These are phyloP conservation scores for Botrytis deweyae DNA, from an alignment of 2,329 filamentous ascomycete genomes.

Conservation along the genomic window DNA sequence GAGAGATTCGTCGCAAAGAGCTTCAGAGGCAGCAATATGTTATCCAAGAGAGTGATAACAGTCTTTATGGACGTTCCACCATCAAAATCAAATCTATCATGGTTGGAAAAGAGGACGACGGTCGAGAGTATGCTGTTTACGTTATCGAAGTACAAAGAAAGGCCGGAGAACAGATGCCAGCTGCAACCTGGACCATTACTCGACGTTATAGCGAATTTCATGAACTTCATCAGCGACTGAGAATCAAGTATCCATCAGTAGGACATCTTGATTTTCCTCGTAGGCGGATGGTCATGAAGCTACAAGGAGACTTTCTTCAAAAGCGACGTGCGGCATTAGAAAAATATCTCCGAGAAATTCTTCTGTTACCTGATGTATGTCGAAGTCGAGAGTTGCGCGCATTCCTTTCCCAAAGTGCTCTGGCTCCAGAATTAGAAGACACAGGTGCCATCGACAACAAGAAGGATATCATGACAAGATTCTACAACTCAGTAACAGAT, in stretches of 20 bases:
- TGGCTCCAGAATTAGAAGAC: constrained; percentile 58
- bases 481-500: constrained; percentile 96
- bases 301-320: constrained; percentile 92
- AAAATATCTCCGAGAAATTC: constrained; percentile 76
- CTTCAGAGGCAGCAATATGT: constrained; percentile 96
- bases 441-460: constrained; percentile 61
- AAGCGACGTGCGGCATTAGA: constrained; percentile 84
- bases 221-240: constrained; percentile 86
- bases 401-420: constrained; percentile 86
- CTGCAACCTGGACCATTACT: constrained; percentile 92
- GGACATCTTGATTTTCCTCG: constrained; percentile 89
- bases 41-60: constrained; percentile 96
- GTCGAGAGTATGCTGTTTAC: constrained; percentile 90
- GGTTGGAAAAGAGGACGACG: constrained; percentile 87
- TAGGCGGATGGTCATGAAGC: constrained; percentile 89
- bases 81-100: constrained; percentile 91
- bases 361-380: constrained; percentile 88
- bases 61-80: constrained; percentile 85
- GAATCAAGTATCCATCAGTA: constrained; percentile 81
- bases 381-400: constrained; percentile 87
- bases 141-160: constrained; percentile 87
- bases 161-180: constrained; percentile 92
- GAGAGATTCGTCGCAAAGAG: constrained; percentile 91
- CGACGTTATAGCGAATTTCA: constrained; percentile 96
- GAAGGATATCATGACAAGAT: constrained; percentile 85